Base-by-base conservation (phyloP, 345 rosid genomes). In the Gynandropsis gynandra region DNA sequence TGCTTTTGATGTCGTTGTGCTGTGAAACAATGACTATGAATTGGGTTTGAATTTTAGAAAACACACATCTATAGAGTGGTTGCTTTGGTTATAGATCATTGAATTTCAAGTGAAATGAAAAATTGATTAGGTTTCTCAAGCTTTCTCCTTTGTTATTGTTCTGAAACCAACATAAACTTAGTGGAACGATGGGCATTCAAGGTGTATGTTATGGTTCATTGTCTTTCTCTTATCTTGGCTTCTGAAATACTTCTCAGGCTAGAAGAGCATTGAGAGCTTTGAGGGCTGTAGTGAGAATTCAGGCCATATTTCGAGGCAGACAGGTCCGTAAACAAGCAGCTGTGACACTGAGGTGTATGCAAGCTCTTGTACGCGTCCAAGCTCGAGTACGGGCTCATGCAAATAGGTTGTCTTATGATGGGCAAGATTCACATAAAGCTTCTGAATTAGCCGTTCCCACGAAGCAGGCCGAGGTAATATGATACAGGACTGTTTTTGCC, bases 301-400 rank as follows among this genome's bases (percentile, higher is more conserved):
- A 92, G 61, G 94, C 97, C 4, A 71, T 92, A 52, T 82, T 88
- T 57, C 83, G 90, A 1, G 97, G 95, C 2, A 61, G 87, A 43
- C 76, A 81, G 50, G 97, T 92, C 36, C 64, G 97, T 42, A 88
- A 81, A 64, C 97, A 92, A 74, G 97, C 97, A 33, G 90, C 86
- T 15, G 81, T 92, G 63, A 81, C 97, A 34, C 75, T 88, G 10
- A 71, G 85, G 78, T 85, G 97, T 63, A 92, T 92, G 97, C 95
- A 92, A 62, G 97, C 99, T 70, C 94, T 88, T 60, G 90, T 92
- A 16, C 69, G 94, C 50, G 95, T 80, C 42, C 97, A 92, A 69
- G 81, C 86, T 58, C 80, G 78, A 14, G 81, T 80, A 1, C 74
- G 94, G 61, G 88, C 90, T 16, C 79, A 72, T 19, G 71, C 46